Evolutionary conservation across 306 rosid genomes (phyloP), one percentile per base, ranked within the genome.

Genomic region (Begonia fuchsioides): DNA sequence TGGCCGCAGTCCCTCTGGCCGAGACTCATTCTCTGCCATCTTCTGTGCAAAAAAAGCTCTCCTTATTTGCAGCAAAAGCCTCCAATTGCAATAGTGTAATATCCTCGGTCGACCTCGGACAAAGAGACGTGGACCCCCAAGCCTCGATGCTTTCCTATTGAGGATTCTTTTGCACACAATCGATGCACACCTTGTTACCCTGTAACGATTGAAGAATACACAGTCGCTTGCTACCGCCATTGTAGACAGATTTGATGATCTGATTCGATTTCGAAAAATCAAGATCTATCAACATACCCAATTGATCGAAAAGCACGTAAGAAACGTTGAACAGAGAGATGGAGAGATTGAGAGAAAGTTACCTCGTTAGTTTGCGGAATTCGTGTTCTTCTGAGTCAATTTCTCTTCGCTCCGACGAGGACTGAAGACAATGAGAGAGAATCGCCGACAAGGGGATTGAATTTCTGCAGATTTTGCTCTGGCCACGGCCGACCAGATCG

Each of bases 131-230:
- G 96, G 11, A 87, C 94, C 5, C 94, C 87, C 43, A 87, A 92
- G 17, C 96, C 87, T 0, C 98, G 93, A 72, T 92, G 98, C 74
- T 85, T 92, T 50, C 96, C 98, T 96, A 92, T 56, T 92, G 98
- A 2, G 96, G 96, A 39, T 92, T 92, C 68, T 92, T 92, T 45
- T 92, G 98, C 3, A 94, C 56, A 55, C 98, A 92, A 58, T 92
- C 98, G 0, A 92, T 94, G 67, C 96, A 85, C 72, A 63, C 70
- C 93, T 73, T 85, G 72, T 92, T 85, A 12, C 80, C 80, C 8
- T 81, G 13, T 53, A 76, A 83, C 17, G 93, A 66, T 79, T 92
- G 96, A 17, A 85, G 83, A 41, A 82, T 86, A 52, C 94, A 81
- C 46, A 92, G 94, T 68, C 94, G 83, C 76, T 74, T 47, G 92